Percentiles rank a stretch among this genome's conserved stretches.
These are phyloP conservation scores for Suhomyces vadensis DNA, from an alignment of 805 yeast species.

Conservation along the genomic window DNA sequence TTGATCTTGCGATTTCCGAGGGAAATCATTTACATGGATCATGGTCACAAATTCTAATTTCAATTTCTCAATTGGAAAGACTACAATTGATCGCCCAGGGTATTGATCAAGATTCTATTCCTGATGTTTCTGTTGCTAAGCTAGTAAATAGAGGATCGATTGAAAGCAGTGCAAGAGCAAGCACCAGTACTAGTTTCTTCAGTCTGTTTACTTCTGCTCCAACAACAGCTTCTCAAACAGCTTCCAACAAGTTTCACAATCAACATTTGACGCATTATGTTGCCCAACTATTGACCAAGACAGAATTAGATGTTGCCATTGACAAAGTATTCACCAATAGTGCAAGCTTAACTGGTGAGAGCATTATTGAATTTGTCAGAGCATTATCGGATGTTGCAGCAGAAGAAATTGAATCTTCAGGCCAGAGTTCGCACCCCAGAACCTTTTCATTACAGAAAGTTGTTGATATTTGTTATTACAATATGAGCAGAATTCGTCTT, in stretches of 20 bases:
- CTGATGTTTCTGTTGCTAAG: constrained; percentile 81
- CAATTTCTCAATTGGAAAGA: constrained; percentile 89
- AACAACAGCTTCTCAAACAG: constrained; percentile 59
- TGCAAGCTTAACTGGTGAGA: constrained; percentile 74
- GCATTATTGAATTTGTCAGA: constrained; percentile 81
- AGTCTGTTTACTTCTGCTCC: constrained; percentile 52
- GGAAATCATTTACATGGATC: constrained; percentile 71
- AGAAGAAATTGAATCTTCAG: constrained; percentile 90
- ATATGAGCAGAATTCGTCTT: constrained; percentile 92
- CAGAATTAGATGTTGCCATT: constrained; percentile 74
- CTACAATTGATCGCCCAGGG: constrained; percentile 87
- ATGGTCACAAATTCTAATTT: constrained; percentile 81
- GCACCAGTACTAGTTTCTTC: constrained; percentile 45
- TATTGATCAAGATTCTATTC: constrained; percentile 76
- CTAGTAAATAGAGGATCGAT: constrained; percentile 48
- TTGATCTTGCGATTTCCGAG: constrained; percentile 75
- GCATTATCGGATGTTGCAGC: constrained; percentile 84
- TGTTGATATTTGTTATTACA: constrained; percentile 96
- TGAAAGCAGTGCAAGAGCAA: constrained; percentile 48
- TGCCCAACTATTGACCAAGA: constrained; percentile 57
- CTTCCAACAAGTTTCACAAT: constrained; percentile 68
- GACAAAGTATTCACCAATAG: constrained; percentile 88
- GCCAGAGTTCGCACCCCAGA: constrained; percentile 79
- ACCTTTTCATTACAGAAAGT: constrained; percentile 91
- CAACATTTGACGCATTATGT: constrained; percentile 64